phyloP scores from a whole-genome alignment of 148 eudicot species.

The Amaranthus hypochondriacus region DNA sequence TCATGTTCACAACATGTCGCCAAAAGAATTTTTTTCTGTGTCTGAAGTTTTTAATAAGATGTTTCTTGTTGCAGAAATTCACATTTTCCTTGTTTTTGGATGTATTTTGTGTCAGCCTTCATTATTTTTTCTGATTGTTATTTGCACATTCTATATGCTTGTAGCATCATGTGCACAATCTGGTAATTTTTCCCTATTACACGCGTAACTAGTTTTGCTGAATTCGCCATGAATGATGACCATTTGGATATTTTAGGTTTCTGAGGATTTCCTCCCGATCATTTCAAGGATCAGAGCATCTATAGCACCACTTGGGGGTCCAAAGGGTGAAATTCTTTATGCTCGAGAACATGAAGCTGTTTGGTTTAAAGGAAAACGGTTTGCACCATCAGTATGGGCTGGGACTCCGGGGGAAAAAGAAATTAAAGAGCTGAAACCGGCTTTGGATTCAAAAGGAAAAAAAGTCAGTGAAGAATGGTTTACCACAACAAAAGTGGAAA shows the following conservation, averaged over 20 bases:
- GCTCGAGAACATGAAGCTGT: constrained; percentile 91
- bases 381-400: constrained; percentile 80
- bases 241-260: constrained; percentile 40
- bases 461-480: constrained; percentile 98
- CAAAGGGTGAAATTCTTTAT: constrained; percentile 92
- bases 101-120: neutral
- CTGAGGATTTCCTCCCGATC: constrained; percentile 86
- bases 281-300: constrained; percentile 80
- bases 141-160: neutral
- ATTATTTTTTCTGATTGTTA: neutral
- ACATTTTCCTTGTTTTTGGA: neutral
- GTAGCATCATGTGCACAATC: neutral
- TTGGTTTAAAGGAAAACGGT: constrained; percentile 96
- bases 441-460: constrained; percentile 88
- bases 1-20: neutral
- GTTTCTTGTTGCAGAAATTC: neutral
- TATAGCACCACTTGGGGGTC: constrained; percentile 65
- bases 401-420: constrained; percentile 86
- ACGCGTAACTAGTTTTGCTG: neutral
- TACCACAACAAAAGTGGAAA: constrained; percentile 84
- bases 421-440: constrained; percentile 76
- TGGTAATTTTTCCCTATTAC: neutral
- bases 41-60: neutral
- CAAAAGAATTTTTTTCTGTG: neutral
- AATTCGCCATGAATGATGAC: neutral